phyloP scores from a whole-genome alignment of 2,329 filamentous ascomycete species.

The Sporothrix mexicana region DNA sequence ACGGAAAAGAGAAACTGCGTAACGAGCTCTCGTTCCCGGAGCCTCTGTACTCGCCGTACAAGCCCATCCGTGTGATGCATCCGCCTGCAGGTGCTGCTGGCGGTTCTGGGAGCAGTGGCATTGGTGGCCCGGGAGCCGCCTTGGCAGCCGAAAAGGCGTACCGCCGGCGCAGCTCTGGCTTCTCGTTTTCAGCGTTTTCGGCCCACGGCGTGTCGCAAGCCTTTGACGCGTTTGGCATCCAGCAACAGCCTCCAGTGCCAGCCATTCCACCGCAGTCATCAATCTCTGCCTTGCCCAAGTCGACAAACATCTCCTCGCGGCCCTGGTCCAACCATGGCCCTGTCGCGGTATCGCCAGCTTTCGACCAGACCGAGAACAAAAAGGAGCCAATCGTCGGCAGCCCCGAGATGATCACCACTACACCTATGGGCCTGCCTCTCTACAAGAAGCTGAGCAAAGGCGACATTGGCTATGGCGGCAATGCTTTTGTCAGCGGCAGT shows the following conservation, averaged over 20 bases:
- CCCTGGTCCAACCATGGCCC: constrained; percentile 41
- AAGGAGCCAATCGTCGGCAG: background rate
- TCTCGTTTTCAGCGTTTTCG: constrained; percentile 48
- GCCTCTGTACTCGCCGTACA: constrained; percentile 85
- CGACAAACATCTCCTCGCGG: background rate
- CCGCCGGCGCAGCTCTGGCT: constrained; percentile 62
- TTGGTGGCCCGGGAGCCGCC: constrained; percentile 52
- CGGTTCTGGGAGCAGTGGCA: constrained; percentile 32
- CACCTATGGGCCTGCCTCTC: constrained; percentile 31
- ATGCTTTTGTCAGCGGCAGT: constrained; percentile 51
- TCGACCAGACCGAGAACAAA: constrained; percentile 46
- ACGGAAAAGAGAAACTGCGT: constrained; percentile 88
- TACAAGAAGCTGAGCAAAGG: constrained; percentile 74
- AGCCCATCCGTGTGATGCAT: constrained; percentile 64
- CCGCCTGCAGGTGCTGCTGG: constrained; percentile 40
- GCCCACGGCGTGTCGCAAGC: constrained; percentile 39
- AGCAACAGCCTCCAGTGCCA: constrained; percentile 40
- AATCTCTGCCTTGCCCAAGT: constrained; percentile 36
- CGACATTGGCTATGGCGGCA: constrained; percentile 67
- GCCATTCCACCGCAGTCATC: constrained; percentile 22
- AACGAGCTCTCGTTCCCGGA: constrained; percentile 92
- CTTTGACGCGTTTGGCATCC: constrained; percentile 47
- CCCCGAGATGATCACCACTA: too few species aligned
- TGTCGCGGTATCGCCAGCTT: constrained; percentile 58
- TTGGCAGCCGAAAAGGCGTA: constrained; percentile 65